Evolutionary conservation across 2,329 filamentous ascomycete species (phyloP).

Genomic region (Aspergillus transmontanensis): DNA sequence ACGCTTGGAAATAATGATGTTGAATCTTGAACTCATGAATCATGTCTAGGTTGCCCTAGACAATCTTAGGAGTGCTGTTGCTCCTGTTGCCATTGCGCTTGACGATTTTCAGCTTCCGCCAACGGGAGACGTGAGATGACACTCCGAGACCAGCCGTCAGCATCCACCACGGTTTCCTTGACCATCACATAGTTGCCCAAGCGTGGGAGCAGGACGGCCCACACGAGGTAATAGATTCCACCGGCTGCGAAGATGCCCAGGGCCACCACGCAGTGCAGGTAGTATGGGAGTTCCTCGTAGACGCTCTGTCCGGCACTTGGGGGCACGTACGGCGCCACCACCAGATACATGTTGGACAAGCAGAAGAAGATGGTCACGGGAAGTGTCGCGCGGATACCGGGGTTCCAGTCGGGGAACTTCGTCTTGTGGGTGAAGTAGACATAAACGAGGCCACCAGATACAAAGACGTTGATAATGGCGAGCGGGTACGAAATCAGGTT

Average conservation of each 20-base stretch:
- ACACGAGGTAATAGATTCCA: conserved; percentile 55
- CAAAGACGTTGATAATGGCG: conserved; percentile 55
- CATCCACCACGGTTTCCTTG: conserved; percentile 56
- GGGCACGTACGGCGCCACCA: conserved; percentile 55
- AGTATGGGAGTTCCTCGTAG: conserved; percentile 57
- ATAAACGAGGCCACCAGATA: conserved; percentile 52
- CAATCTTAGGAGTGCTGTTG: not conserved
- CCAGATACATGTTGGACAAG: conserved; percentile 56
- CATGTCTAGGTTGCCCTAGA: not conserved
- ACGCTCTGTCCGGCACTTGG: conserved; percentile 52
- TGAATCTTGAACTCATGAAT: conserved; percentile 18
- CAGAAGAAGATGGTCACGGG: conserved; percentile 57
- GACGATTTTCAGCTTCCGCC: conserved; percentile 8
- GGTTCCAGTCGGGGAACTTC: conserved; percentile 49
- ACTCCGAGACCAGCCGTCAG: conserved; percentile 65
- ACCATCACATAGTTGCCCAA: conserved; percentile 55
- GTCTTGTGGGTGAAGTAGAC: conserved; percentile 45
- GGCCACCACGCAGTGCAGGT: conserved; percentile 56
- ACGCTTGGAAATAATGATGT: conserved; percentile 16
- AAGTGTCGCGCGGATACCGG: conserved; percentile 53
- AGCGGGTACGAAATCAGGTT: conserved; percentile 46
- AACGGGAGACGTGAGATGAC: conserved; percentile 53
- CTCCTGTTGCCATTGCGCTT: conserved; percentile 5
- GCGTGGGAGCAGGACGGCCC: conserved; percentile 53
- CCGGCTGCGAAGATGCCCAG: conserved; percentile 53